Conservation (phyloP, 805 yeast genomes). For the Yarrowia porcina region DNA sequence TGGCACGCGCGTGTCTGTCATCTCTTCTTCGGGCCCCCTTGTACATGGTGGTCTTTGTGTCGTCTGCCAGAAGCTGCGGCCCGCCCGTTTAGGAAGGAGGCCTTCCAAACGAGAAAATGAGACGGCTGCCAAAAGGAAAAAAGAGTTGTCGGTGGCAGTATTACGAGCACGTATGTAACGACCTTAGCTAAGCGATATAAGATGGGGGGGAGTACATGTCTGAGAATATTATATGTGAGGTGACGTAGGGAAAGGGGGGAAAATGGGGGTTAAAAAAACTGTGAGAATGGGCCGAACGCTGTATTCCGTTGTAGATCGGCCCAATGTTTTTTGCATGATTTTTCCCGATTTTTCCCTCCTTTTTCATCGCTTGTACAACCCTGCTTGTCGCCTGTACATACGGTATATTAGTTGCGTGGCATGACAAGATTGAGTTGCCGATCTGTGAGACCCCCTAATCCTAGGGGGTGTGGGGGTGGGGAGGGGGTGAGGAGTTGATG, state of each 20-base stretch:
- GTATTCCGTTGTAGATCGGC: no score
- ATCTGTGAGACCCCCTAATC: slow-evolving; percentile 3
- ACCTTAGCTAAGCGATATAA: no score
- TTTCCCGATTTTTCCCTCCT: no score
- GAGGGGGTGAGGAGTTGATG: background rate
- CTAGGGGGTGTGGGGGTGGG: no score
- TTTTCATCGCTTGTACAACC: background rate
- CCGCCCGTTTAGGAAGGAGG: background rate
- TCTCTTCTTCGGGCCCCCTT: background rate
- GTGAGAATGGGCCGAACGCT: no score
- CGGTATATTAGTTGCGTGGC: background rate
- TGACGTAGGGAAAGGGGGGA: no score
- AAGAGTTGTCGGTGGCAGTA: background rate
- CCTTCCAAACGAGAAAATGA: background rate
- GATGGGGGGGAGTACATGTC: no score
- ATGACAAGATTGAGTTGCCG: slow-evolving; percentile 18
- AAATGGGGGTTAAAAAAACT: no score
- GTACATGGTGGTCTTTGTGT: background rate
- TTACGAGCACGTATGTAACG: background rate
- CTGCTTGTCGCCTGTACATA: background rate
- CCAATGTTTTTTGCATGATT: no score
- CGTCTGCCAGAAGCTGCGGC: background rate
- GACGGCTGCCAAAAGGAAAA: background rate
- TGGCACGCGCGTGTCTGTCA: background rate
- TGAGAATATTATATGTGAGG: no score